These are phyloP conservation scores for Boletellus emodensis DNA, from an alignment of 768 basidiomycete genomes.

Conservation along the genomic window DNA sequence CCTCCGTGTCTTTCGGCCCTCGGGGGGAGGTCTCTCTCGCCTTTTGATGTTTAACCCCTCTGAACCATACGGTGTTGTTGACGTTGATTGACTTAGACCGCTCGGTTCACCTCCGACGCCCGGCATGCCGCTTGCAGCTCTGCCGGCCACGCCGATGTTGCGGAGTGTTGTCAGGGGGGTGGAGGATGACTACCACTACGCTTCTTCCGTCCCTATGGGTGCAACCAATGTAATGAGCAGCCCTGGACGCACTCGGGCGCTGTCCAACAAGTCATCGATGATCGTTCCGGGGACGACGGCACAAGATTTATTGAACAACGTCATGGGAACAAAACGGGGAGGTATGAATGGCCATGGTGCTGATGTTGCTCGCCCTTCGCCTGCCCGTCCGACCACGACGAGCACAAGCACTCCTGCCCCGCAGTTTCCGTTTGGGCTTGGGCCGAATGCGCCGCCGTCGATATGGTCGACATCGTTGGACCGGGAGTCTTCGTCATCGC, in stretches of 20 bases:
- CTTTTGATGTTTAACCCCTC: no score
- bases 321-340: constrained; percentile 21
- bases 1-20: no score
- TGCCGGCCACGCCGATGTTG: constrained; percentile 22
- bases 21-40: no score
- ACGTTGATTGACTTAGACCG: constrained; percentile 4
- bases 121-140: background rate
- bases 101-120: constrained; percentile 18
- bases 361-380: constrained; percentile 16
- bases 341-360: background rate
- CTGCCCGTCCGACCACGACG: constrained; percentile 15
- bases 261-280: constrained; percentile 16
- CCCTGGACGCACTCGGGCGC: constrained; percentile 25
- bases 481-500: constrained; percentile 30
- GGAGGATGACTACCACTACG: no score
- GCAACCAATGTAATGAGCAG: background rate
- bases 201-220: no score
- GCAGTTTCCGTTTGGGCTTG: constrained; percentile 51
- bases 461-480: constrained; percentile 67
- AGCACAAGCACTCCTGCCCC: constrained; percentile 31
- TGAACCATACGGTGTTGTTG: no score
- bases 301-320: constrained; percentile 58
- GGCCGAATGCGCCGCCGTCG: constrained; percentile 46
- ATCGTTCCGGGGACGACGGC: constrained; percentile 49
- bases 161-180: background rate